Evolutionary conservation across 2,329 filamentous ascomycete species (phyloP), one percentile per base, ranked within the genome.

Genomic region (Chrysoporthe deuterocubensis): DNA sequence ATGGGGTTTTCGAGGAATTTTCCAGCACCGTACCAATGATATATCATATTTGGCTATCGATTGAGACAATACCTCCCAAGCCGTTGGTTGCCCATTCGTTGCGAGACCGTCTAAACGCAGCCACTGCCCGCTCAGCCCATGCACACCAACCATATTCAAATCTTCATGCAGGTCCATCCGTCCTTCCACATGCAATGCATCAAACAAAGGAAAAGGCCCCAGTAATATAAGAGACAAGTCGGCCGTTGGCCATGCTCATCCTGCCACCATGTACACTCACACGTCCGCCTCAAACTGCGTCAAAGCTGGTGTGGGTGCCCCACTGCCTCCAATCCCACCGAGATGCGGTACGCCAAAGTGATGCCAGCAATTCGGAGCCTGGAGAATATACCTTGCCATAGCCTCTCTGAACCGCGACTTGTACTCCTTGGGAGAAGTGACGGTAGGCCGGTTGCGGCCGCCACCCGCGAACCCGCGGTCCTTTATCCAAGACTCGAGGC

Each of bases 401-500:
- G 94, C 94, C 80, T 97, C 95, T 72, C 96, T 84, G 82, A 99
- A 99, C 6, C 96, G 89, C 73, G 92, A 94, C 79, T 97, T 96
- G 78, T 99, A 99, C 80, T 99, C 96, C 81, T 96, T 97, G 2
- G 96, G 96, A 79, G 92, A 96, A 13, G 96, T 99, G 62, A 99
- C 96, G 0, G 96, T 99, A 9, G 96, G 96, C 70, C 93, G 87
- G 74, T 96, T 92, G 67, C 92, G 89, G 42, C 90, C 90, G 67
- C 90, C 89, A 6, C 90, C 89, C 0, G 88, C 91, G 74, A 94
- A 93, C 0, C 92, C 96, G 50, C 95, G 91, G 76, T 98, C 94
- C 80, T 99, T 99, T 85, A 99, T 97, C 96, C 96, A 99, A 65
- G 91, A 96, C 81, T 99, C 96, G n/a, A 99, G 87, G 77, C 97